Evolutionary conservation across 306 rosid genomes (phyloP), one percentile per base, ranked within the genome.

Genomic region (Biancaea sappan): DNA sequence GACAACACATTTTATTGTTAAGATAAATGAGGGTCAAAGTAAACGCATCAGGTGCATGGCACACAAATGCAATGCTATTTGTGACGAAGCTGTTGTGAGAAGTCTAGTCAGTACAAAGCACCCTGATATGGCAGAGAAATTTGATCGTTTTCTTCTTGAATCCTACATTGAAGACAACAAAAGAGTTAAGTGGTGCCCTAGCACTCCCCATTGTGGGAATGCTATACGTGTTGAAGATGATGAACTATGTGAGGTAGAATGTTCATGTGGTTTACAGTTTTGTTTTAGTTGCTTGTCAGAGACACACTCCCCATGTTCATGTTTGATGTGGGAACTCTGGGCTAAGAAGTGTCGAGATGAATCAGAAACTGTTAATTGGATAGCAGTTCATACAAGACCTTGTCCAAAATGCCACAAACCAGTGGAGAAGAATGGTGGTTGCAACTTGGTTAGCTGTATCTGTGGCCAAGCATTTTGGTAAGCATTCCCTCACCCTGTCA

Each of bases 401-500:
- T 95, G 99, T 69, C 99, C 99, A 4, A 95, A 95, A 86, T 95
- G 99, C 79, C 98, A 87, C 86, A 95, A 95, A 82, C 92, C 96
- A 2, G 99, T 95, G 71, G 98, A 95, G 89, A 95, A 95, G 87
- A 95, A 95, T 74, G 99, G 99, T 78, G 99, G 99, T 71, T 95
- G 99, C 90, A 95, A 95, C 83, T 89, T 92, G 70, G 99, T 95
- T 75, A 87, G 97, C 79, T 95, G 99, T 77, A 92, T 95, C 67
- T 95, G 99, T 77, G 99, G 99, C 25, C 99, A 95, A 86, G 88
- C 98, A 68, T 95, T 95, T 87, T 95, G 99, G 99, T 95, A 80
- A 78, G 94, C n/a, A 9, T 72, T 43, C 57, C 31, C 48, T 43
- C 38, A 12, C 10, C 57, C 25, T 9, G 24, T 66, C 44, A 18